These are phyloP conservation scores for Teunomyces panamensis DNA, from an alignment of 805 yeast species.

Conservation along the genomic window DNA sequence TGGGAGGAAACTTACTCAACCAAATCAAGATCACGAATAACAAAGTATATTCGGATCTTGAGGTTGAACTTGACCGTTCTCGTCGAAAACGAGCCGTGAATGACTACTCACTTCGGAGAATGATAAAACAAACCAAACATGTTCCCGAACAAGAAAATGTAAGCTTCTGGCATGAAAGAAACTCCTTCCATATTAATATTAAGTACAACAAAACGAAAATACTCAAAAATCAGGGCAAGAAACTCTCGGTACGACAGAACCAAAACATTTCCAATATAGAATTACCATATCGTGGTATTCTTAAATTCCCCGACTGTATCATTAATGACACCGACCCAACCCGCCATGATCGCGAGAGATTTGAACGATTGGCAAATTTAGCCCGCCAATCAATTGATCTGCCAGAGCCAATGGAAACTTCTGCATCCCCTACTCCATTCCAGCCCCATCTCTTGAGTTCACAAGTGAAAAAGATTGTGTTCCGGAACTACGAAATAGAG, in stretches of 20 bases:
- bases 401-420: neutral
- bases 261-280: conserved; percentile 31
- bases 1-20: conserved; percentile 17
- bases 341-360: conserved; percentile 45
- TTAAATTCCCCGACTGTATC: conserved; percentile 55
- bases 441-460: conserved; percentile 19
- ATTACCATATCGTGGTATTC: conserved; percentile 66
- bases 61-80: conserved; percentile 19
- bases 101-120: conserved; percentile 18
- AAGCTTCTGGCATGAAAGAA: neutral
- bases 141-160: neutral
- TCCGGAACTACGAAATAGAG: conserved; percentile 70
- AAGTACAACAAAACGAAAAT: neutral
- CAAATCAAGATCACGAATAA: conserved; percentile 31
- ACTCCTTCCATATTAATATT: neutral
- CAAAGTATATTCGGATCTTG: conserved; percentile 21
- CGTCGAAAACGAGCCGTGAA: conserved; percentile 14
- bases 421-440: conserved; percentile 14
- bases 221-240: neutral
- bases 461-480: conserved; percentile 61
- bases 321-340: conserved; percentile 64
- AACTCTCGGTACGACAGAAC: conserved; percentile 15
- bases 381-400: neutral
- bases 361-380: conserved; percentile 24
- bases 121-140: conserved; percentile 16